phyloP scores from a whole-genome alignment of 768 basidiomycete genomes.

The Boletus tylopilopsis region DNA sequence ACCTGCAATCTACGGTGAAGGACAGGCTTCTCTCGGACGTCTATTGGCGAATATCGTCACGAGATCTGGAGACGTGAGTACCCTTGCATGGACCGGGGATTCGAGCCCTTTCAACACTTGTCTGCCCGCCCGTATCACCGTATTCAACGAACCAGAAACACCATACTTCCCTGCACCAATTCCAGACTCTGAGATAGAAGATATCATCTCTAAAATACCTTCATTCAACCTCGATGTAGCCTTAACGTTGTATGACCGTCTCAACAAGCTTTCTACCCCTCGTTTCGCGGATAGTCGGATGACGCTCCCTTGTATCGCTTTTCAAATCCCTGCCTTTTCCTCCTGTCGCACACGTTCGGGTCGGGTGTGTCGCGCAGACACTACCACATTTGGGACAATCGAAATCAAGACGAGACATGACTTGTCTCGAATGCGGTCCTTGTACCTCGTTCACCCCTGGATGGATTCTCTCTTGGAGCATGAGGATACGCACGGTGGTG shows the following conservation, averaged over 20 bases:
- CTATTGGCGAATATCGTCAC: background rate
- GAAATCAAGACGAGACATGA: background rate
- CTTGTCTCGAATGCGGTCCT: background rate
- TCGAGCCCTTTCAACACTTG: background rate
- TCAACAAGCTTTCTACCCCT: background rate
- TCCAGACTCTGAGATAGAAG: background rate
- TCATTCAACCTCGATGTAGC: background rate
- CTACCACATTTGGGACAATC: background rate
- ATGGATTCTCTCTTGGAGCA: background rate
- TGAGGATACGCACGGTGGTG: background rate
- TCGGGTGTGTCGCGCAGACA: background rate
- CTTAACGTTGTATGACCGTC: background rate
- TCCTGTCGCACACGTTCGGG: background rate
- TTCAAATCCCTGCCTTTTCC: background rate
- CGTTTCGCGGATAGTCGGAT: background rate
- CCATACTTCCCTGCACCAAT: background rate
- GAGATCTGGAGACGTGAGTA: background rate
- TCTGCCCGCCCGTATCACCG: background rate
- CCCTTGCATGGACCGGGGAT: background rate
- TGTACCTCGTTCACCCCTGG: slow-evolving; percentile 7
- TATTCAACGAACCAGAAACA: background rate
- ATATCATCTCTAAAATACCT: background rate
- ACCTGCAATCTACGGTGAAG: background rate
- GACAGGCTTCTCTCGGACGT: background rate
- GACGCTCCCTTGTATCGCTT: background rate